These are phyloP conservation scores for Yamadazyma aaseri DNA, from an alignment of 1,139 yeast genomes.

Conservation along the genomic window DNA sequence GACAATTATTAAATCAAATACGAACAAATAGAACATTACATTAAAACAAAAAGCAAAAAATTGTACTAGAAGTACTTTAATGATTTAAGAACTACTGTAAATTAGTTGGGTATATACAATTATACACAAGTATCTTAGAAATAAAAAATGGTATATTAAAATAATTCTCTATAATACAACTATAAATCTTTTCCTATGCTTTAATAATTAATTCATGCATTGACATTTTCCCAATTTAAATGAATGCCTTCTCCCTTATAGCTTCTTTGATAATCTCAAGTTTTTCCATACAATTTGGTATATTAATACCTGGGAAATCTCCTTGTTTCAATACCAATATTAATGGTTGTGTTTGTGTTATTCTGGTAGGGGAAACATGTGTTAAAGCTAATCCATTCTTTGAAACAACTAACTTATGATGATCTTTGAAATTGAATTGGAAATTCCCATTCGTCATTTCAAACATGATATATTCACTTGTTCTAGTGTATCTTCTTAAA, in stretches of 20 bases:
- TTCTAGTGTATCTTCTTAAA: slow-evolving; percentile 78
- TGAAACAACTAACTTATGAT: slow-evolving; percentile 80
- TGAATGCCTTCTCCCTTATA: slow-evolving; percentile 41
- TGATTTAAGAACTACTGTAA: no score
- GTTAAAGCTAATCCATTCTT: slow-evolving; percentile 75
- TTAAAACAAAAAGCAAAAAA: no score
- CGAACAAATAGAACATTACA: no score
- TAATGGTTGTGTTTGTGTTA: slow-evolving; percentile 68
- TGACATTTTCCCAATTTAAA: slow-evolving; percentile 12
- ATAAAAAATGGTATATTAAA: slow-evolving; percentile 5
- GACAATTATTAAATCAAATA: slow-evolving; percentile 38
- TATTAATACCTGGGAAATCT: slow-evolving; percentile 52
- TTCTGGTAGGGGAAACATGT: slow-evolving; percentile 76
- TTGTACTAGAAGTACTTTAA: no score
- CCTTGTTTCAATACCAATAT: slow-evolving; percentile 61
- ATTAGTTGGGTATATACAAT: no score
- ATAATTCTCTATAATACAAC: slow-evolving; percentile 13
- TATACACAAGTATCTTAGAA: no score
- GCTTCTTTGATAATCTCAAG: slow-evolving; percentile 39
- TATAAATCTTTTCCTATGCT: slow-evolving; percentile 1
- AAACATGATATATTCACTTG: slow-evolving; percentile 82
- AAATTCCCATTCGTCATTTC: slow-evolving; percentile 89
- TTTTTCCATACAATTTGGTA: slow-evolving; percentile 53
- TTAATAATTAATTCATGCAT: neutral
- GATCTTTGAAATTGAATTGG: slow-evolving; percentile 95